Evolutionary conservation across 306 rosid species (phyloP).

Genomic region (Bauhinia variegata): DNA sequence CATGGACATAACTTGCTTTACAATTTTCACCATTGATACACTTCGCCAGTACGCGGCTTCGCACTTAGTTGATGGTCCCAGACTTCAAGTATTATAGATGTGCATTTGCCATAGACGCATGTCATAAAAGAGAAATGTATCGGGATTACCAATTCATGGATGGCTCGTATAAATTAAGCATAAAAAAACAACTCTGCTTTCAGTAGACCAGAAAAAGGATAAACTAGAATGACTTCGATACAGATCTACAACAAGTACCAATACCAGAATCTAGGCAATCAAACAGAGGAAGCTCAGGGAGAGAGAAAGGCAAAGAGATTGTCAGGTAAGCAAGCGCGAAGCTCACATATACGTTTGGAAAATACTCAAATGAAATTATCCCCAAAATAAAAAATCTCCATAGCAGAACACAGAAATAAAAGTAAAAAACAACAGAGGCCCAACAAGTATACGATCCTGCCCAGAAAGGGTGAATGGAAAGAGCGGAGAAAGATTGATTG

Average conservation of each 20-base stretch:
- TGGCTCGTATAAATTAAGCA: slow-evolving; percentile 13
- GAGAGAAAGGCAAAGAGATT: background rate
- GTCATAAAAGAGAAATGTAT: slow-evolving; percentile 44
- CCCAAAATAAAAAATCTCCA: too few species aligned
- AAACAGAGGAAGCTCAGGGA: background rate
- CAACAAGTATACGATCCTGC: too few species aligned
- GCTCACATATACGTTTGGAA: too few species aligned
- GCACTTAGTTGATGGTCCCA: slow-evolving; percentile 5
- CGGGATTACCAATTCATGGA: slow-evolving; percentile 15
- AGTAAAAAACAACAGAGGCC: too few species aligned
- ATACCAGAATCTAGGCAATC: background rate
- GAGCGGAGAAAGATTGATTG: background rate
- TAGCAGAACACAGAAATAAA: too few species aligned
- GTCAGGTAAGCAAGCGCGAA: background rate
- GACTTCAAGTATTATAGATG: slow-evolving; percentile 18
- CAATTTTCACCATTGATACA: slow-evolving; percentile 27
- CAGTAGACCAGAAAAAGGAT: too few species aligned
- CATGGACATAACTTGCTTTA: slow-evolving; percentile 17
- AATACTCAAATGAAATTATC: too few species aligned
- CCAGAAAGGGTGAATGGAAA: background rate
- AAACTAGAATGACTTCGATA: slow-evolving; percentile 23
- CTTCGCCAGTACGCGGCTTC: slow-evolving; percentile 29
- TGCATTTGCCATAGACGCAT: slow-evolving; percentile 15
- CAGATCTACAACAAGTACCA: background rate
- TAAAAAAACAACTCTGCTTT: background rate